These are phyloP conservation scores for Phyllosticta ampelicida DNA, from an alignment of 2,329 filamentous ascomycete species.

Conservation along the genomic window DNA sequence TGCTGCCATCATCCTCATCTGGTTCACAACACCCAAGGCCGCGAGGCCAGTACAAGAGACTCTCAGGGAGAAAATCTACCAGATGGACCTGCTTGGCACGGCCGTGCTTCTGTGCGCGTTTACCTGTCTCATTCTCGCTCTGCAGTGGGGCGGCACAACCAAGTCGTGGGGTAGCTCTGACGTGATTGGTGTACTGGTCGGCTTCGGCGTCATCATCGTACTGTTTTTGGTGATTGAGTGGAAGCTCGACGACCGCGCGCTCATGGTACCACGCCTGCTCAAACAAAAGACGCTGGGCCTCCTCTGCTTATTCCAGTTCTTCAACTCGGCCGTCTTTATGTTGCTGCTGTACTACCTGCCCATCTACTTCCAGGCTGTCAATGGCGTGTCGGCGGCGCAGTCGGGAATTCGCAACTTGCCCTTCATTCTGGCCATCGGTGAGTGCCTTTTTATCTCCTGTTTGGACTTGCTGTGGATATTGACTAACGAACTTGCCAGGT, in stretches of 20 bases:
- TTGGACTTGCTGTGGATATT: too few relatives aligned
- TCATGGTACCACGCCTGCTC: conserved; percentile 30
- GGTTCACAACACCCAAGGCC: conserved; percentile 26
- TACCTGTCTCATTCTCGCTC: conserved; percentile 34
- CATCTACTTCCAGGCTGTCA: conserved; percentile 39
- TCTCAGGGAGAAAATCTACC: conserved; percentile 28
- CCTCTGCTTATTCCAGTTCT: conserved; percentile 27
- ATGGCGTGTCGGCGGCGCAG: conserved; percentile 21
- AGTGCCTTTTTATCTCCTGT: conserved; percentile 10
- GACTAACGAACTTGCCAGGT: conserved; percentile 2
- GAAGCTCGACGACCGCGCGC: conserved; percentile 30
- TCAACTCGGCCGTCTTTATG: conserved; percentile 26
- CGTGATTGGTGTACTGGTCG: conserved; percentile 38
- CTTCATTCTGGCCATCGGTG: conserved; percentile 24
- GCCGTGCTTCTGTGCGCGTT: conserved; percentile 30
- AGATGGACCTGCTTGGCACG: conserved; percentile 36
- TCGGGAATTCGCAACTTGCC: conserved; percentile 35
- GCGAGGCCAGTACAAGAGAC: conserved; percentile 16
- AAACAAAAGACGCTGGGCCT: conserved; percentile 26
- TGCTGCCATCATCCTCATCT: conserved; percentile 28
- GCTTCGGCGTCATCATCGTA: conserved; percentile 29
- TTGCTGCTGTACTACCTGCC: conserved; percentile 36
- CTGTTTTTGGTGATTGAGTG: conserved; percentile 28
- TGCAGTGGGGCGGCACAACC: conserved; percentile 34
- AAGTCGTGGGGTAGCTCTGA: conserved; percentile 21